Conservation (phyloP, 331 rosid genomes). For the Quercus tomentella region DNA sequence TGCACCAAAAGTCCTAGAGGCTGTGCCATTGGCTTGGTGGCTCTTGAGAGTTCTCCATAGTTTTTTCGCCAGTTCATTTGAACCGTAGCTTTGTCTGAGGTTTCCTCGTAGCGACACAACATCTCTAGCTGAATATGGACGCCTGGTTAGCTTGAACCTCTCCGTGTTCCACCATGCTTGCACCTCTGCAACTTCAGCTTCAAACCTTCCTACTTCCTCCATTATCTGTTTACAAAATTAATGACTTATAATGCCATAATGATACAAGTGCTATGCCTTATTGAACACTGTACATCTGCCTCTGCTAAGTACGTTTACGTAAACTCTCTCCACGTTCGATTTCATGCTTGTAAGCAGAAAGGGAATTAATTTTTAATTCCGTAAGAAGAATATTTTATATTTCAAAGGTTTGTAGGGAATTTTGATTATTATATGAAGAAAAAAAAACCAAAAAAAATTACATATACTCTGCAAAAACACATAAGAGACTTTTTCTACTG, state of each 20-base stretch:
- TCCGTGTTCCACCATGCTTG: constrained; percentile 89
- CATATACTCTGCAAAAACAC: too few species aligned
- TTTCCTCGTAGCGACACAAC: constrained; percentile 81
- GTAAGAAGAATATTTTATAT: neutral
- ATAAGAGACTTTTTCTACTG: too few species aligned
- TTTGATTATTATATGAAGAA: neutral
- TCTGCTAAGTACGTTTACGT: neutral
- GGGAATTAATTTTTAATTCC: neutral
- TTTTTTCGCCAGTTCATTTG: constrained; percentile 79
- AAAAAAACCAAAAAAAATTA: neutral
- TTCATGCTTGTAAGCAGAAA: neutral
- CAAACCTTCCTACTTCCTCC: constrained; percentile 92
- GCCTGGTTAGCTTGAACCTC: constrained; percentile 68
- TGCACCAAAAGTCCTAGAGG: constrained; percentile 95
- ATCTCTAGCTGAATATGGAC: constrained; percentile 77
- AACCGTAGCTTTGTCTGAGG: constrained; percentile 71
- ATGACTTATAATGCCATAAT: neutral
- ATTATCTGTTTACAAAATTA: constrained; percentile 43
- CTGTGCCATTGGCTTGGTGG: constrained; percentile 87
- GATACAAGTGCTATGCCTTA: neutral
- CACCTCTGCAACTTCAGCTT: constrained; percentile 87
- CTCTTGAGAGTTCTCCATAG: constrained; percentile 79
- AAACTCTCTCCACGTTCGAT: neutral
- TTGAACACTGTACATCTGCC: neutral
- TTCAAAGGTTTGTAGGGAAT: neutral